Evolutionary conservation across 1,284 basidiomycete genomes (phyloP), one percentile per base, ranked within the genome.

Genomic region (Filobasidium uniguttulatum): DNA sequence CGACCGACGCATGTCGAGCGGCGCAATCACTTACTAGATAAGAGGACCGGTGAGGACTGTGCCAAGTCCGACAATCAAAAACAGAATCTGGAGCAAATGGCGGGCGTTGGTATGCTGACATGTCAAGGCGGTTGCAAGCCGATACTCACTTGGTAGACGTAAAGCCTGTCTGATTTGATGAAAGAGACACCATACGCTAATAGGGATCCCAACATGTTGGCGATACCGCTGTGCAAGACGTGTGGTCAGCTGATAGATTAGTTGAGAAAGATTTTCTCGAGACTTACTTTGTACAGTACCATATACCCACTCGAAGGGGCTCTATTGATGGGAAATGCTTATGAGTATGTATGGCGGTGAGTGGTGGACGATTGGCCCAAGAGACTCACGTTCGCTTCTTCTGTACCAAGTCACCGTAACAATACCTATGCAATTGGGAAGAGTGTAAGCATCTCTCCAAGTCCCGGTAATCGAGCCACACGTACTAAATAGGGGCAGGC

Each of bases 21-120:
- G n/a, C n/a, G n/a, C n/a, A n/a, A n/a, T n/a, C n/a, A n/a, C 44
- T 46, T 55, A 61, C 55, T 55, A 67, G 44, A 66, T 56, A 41
- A 68, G 33, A 4, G 67, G 64, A 7, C 61, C 65, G 9, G 65
- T 60, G 26, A 68, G 3, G 52, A 66, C 56, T 12, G 70, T 71
- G 46, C 68, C 54, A 48, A 64, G 48, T 5, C 65, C 65, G 30
- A 58, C 59, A 44, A 69, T 56, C 15, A 71, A 59, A 62, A 67
- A 71, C 36, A 69, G 56, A 44, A 65, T 60, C 44, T 46, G 10
- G 14, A 12, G 3, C n/a, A 20, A 23, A 19, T 25, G 5, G 20
- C n/a, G 1, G 20, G 7, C 29, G 17, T 45, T 22, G 15, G 8
- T n/a, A n/a, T n/a, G n/a, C n/a, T n/a, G n/a, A n/a, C n/a, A n/a